A percentile compares a stretch with the other conserved stretches of the same genome.
phyloP scores from a whole-genome alignment of 768 basidiomycete genomes.

The Trametes villosa region DNA sequence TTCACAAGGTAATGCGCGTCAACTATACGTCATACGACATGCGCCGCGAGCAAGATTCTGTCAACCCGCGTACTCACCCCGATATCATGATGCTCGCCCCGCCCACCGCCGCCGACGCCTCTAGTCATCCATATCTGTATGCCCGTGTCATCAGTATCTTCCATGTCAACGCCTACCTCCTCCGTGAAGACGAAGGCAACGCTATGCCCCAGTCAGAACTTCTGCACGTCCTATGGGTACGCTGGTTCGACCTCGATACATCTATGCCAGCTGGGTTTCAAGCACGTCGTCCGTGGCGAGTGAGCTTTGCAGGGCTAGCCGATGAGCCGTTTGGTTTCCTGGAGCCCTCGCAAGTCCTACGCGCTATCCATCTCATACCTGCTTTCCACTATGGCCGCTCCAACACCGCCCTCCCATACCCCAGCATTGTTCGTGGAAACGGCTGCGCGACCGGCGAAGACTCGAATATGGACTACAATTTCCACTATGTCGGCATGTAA shows the following conservation, averaged over 20 bases:
- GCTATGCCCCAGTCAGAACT: neutral
- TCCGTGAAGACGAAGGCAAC: neutral
- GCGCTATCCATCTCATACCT: constrained; percentile 47
- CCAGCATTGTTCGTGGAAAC: constrained; percentile 7
- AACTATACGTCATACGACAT: constrained; percentile 50
- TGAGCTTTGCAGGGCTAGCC: constrained; percentile 39
- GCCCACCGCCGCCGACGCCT: too few relatives aligned
- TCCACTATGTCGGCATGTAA: constrained; percentile 33
- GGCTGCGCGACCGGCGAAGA: constrained; percentile 20
- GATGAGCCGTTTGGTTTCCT: constrained; percentile 47
- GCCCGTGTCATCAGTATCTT: constrained; percentile 34
- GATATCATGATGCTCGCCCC: too few relatives aligned
- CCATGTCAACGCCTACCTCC: constrained; percentile 29
- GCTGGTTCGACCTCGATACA: constrained; percentile 40
- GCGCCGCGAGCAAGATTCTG: constrained; percentile 42
- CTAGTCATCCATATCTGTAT: constrained; percentile 38
- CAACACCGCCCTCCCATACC: neutral
- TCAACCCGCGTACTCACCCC: too few relatives aligned
- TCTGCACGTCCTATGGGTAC: constrained; percentile 44
- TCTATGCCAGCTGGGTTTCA: constrained; percentile 33
- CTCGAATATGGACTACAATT: too few relatives aligned
- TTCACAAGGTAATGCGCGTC: constrained; percentile 17
- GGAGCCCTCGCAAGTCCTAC: constrained; percentile 45
- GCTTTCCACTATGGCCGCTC: constrained; percentile 36
- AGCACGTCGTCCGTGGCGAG: constrained; percentile 34